These are phyloP conservation scores for Penicillium pulvis DNA, from an alignment of 495 filamentous ascomycete genomes.

Conservation along the genomic window DNA sequence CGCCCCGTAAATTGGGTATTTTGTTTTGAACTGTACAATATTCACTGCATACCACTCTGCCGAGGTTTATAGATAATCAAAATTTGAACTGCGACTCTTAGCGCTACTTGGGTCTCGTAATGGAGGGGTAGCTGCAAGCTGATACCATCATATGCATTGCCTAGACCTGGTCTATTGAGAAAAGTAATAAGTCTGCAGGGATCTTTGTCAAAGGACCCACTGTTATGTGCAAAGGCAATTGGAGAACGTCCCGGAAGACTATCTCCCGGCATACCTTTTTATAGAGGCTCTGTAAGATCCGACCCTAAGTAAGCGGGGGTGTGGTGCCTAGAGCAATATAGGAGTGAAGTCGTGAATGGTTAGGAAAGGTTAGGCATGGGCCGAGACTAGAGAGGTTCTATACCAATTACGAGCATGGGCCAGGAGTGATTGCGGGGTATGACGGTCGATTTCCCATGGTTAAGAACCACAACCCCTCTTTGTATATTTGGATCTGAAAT, in stretches of 20 bases:
- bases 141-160: background rate
- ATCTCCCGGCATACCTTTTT: background rate
- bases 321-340: background rate
- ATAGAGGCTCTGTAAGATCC: background rate
- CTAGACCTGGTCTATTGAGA: background rate
- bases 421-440: background rate
- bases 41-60: background rate
- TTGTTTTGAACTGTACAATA: conserved; percentile 4
- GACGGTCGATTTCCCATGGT: background rate
- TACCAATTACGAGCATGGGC: background rate
- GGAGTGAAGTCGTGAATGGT: background rate
- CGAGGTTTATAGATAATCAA: background rate
- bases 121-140: background rate
- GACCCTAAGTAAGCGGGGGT: background rate
- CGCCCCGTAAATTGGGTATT: conserved; percentile 35
- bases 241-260: background rate
- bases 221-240: too few relatives aligned
- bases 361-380: background rate
- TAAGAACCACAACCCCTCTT: background rate
- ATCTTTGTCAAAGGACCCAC: background rate
- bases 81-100: background rate
- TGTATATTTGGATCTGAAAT: background rate
- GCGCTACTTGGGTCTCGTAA: background rate
- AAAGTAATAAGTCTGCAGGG: background rate
- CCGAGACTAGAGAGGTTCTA: background rate